A percentile compares a stretch with the other conserved stretches of the same genome.
These are phyloP conservation scores for Ophioceras dolichostomum DNA, from an alignment of 2,329 filamentous ascomycete species.

Conservation along the genomic window DNA sequence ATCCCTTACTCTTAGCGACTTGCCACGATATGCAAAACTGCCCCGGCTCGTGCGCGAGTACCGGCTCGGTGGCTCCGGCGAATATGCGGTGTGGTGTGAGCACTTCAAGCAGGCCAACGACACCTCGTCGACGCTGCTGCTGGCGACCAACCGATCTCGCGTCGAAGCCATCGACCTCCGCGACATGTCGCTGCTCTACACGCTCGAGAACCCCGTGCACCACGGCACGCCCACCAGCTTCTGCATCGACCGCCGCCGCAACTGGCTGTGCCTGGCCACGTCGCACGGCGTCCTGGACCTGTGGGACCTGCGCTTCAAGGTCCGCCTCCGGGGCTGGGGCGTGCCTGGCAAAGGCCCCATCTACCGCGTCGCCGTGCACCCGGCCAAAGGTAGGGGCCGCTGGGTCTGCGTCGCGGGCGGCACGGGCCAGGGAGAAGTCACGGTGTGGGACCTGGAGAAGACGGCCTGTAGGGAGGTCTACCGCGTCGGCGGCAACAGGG, in stretches of 20 bases:
- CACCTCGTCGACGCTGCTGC: constrained; percentile 56
- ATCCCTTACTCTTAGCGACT: no score
- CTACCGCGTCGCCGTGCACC: constrained; percentile 68
- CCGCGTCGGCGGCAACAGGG: constrained; percentile 51
- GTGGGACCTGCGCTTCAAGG: constrained; percentile 92
- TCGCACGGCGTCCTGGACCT: constrained; percentile 86
- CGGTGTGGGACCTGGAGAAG: constrained; percentile 92
- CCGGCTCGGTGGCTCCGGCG: constrained; percentile 52
- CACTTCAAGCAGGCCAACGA: constrained; percentile 74
- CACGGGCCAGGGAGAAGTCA: constrained; percentile 77
- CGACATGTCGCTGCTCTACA: constrained; percentile 72
- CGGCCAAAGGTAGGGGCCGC: constrained; percentile 63
- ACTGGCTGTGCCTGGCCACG: constrained; percentile 87
- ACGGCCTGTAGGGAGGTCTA: constrained; percentile 82
- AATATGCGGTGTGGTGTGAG: constrained; percentile 81
- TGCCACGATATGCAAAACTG: constrained; percentile 75
- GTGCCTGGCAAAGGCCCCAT: constrained; percentile 71
- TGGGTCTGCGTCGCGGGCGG: constrained; percentile 86
- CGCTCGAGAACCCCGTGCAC: constrained; percentile 75
- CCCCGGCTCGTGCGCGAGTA: constrained; percentile 61
- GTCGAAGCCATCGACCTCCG: constrained; percentile 77
- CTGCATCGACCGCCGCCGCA: constrained; percentile 70
- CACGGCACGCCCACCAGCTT: constrained; percentile 90
- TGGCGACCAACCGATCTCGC: constrained; percentile 78
- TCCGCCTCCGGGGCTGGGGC: constrained; percentile 80